Conservation (phyloP, 306 rosid genomes). For the Lithocarpus polystachyus region DNA sequence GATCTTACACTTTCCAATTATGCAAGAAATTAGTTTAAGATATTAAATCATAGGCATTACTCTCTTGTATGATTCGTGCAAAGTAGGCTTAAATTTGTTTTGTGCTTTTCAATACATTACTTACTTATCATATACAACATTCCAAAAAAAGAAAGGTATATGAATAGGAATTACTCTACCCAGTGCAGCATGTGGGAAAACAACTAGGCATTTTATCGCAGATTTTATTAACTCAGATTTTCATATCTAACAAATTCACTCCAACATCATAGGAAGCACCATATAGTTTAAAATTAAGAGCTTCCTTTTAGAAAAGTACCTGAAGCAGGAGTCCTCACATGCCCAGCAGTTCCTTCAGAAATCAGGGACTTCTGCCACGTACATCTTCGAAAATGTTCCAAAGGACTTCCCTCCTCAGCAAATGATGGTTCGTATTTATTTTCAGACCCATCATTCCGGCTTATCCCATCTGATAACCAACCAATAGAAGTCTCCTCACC, state of each 20-base stretch:
- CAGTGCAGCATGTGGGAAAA: not conserved
- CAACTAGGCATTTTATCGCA: not conserved
- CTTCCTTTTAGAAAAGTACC: conserved; percentile 26
- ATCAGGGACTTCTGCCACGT: conserved; percentile 30
- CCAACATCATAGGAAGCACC: not conserved
- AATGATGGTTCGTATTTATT: conserved; percentile 42
- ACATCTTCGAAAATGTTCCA: conserved; percentile 27
- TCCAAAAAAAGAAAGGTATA: too few species aligned
- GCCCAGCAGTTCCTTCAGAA: conserved; percentile 35
- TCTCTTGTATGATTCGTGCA: too few species aligned
- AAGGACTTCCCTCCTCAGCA: conserved; percentile 53
- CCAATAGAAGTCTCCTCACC: conserved; percentile 51
- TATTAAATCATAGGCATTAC: not conserved
- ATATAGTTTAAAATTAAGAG: not conserved
- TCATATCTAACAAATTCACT: not conserved
- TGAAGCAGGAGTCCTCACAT: conserved; percentile 37
- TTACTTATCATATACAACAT: too few species aligned
- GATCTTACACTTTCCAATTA: not conserved
- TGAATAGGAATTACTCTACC: not conserved
- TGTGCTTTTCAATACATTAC: too few species aligned
- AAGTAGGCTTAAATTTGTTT: too few species aligned
- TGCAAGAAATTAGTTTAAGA: not conserved
- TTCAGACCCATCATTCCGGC: conserved; percentile 46
- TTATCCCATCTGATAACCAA: conserved; percentile 48
- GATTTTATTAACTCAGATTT: not conserved